Evolutionary conservation across 169 alveolate genomes (phyloP).

Genomic region (Eimeria brunetti): DNA sequence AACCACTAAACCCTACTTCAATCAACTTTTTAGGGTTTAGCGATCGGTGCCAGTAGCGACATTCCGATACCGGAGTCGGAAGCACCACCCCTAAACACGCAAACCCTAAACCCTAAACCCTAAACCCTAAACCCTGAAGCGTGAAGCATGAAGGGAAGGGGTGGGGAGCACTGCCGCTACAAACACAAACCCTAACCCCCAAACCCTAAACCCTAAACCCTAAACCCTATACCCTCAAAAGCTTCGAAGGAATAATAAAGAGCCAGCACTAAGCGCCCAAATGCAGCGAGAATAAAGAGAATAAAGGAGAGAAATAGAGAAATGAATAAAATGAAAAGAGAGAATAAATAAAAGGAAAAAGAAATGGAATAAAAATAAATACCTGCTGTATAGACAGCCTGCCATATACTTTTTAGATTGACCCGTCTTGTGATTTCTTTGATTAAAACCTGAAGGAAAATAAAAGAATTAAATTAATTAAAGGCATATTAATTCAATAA

Average conservation of each 20-base stretch:
- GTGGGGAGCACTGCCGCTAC: no score
- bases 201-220: no score
- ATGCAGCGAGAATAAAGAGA: neutral
- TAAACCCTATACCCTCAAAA: no score
- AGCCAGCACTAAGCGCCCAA: neutral
- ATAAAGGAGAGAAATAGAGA: neutral
- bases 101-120: neutral
- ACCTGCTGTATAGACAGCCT: conserved; percentile 92
- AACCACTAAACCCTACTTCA: conserved; percentile 90
- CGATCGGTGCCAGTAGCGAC: conserved; percentile 92
- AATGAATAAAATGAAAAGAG: neutral
- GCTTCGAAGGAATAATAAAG: neutral
- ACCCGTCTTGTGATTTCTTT: conserved; percentile 99
- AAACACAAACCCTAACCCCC: no score
- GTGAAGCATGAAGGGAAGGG: no score
- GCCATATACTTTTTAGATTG: conserved; percentile 96
- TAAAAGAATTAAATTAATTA: no score
- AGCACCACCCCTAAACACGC: conserved; percentile 96
- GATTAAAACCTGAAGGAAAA: conserved; percentile 86
- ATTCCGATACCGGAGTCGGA: conserved; percentile 96
- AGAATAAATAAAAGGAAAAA: neutral
- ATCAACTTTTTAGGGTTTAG: conserved; percentile 87
- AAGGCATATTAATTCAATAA: no score
- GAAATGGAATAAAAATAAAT: neutral
- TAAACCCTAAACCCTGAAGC: no score